Conservation (phyloP, 495 filamentous ascomycete species). For the Penicillium lividum region DNA sequence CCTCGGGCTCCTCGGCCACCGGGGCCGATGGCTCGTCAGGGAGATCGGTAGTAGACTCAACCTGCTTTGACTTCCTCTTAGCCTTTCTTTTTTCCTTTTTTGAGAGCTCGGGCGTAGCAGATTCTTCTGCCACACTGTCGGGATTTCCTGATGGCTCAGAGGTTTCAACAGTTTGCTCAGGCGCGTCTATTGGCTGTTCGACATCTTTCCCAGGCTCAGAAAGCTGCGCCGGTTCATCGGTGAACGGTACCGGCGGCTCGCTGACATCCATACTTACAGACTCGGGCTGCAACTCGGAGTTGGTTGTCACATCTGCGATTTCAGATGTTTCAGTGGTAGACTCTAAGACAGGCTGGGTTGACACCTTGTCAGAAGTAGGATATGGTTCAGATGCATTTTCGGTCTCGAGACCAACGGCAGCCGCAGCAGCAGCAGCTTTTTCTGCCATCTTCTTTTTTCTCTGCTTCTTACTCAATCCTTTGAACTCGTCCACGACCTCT, state of each 20-base stretch:
- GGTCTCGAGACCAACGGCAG: slow-evolving; percentile 11
- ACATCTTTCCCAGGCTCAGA: neutral
- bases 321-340: neutral
- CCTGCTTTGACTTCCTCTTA: slow-evolving; percentile 34
- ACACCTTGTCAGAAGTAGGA: slow-evolving; percentile 7
- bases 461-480: slow-evolving; percentile 15
- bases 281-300: neutral
- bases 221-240: neutral
- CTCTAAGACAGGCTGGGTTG: neutral
- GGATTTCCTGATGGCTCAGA: neutral
- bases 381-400: slow-evolving; percentile 14
- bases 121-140: slow-evolving; percentile 7
- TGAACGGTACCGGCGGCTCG: neutral
- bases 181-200: neutral
- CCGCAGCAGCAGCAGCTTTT: slow-evolving; percentile 17
- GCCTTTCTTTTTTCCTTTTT: slow-evolving; percentile 48
- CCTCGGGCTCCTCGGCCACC: neutral
- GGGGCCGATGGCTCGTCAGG: neutral
- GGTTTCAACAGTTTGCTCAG: neutral
- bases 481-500: slow-evolving; percentile 8
- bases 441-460: slow-evolving; percentile 29
- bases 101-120: slow-evolving; percentile 31
- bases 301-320: neutral
- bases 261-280: neutral
- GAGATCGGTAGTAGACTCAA: neutral